phyloP scores from a whole-genome alignment of 2,329 filamentous ascomycete genomes.

The Colletotrichum plurivorum region DNA sequence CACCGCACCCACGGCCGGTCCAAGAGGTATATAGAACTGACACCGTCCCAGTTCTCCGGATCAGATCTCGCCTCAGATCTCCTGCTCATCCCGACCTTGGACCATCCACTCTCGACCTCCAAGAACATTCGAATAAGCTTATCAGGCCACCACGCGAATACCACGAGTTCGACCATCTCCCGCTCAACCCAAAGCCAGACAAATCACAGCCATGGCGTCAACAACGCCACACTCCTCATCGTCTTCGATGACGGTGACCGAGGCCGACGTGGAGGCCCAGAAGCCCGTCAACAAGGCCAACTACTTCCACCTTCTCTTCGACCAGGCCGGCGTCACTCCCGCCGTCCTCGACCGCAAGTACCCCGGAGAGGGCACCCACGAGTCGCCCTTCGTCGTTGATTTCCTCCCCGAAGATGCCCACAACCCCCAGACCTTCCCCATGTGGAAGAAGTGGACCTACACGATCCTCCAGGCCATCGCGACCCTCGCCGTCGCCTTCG shows the following conservation, averaged over 20 bases:
- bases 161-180: background rate
- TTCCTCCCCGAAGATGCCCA: conserved; percentile 75
- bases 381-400: conserved; percentile 74
- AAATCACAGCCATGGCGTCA: conserved; percentile 33
- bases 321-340: conserved; percentile 71
- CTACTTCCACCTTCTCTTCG: conserved; percentile 68
- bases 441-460: conserved; percentile 72
- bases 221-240: conserved; percentile 44
- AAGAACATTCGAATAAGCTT: conserved; percentile 26
- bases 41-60: conserved; percentile 25
- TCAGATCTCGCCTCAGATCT: conserved; percentile 32
- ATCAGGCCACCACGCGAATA: conserved; percentile 14
- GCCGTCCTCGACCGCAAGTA: conserved; percentile 71
- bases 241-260: conserved; percentile 52
- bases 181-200: background rate
- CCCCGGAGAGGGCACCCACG: conserved; percentile 71
- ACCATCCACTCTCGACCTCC: background rate
- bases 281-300: conserved; percentile 50
- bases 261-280: conserved; percentile 59
- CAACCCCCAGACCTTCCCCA: conserved; percentile 73
- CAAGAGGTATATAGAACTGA: conserved; percentile 29
- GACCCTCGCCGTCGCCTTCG: conserved; percentile 75
- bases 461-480: conserved; percentile 72
- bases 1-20: conserved; percentile 18
- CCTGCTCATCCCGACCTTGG: conserved; percentile 19